Conservation (phyloP, 1,139 yeast species). For the Debaryomyces coudertii region DNA sequence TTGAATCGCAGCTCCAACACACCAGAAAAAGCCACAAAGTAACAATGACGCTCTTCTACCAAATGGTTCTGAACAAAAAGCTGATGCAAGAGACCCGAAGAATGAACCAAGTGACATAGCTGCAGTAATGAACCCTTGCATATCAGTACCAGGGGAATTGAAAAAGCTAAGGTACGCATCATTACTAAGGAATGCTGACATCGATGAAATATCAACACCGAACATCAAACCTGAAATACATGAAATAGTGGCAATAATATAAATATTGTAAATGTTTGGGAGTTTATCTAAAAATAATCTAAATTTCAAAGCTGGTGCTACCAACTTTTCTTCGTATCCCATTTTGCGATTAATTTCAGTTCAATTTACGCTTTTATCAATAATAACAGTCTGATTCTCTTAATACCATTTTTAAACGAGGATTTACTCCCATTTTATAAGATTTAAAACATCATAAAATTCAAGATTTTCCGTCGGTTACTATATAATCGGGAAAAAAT, state of each 20-base stretch:
- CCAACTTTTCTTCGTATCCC: conserved; percentile 38
- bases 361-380: background rate
- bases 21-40: conserved; percentile 34
- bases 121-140: conserved; percentile 41
- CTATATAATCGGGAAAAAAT: background rate
- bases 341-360: conserved; percentile 15
- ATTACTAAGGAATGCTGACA: conserved; percentile 56
- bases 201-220: conserved; percentile 66
- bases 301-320: conserved; percentile 30
- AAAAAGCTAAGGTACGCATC: conserved; percentile 32
- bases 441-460: background rate
- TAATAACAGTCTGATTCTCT: no score
- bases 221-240: conserved; percentile 56
- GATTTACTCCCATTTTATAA: background rate
- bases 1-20: conserved; percentile 40
- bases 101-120: conserved; percentile 40
- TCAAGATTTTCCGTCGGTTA: conserved; percentile 1
- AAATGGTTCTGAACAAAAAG: conserved; percentile 39
- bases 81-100: conserved; percentile 34
- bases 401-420: background rate
- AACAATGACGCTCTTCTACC: conserved; percentile 38
- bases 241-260: conserved; percentile 45
- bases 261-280: conserved; percentile 43
- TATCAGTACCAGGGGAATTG: conserved; percentile 14
- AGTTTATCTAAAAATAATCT: conserved; percentile 33